A percentile compares a stretch with the other conserved stretches of the same genome.
These are phyloP conservation scores for Populus tomentosa DNA, from an alignment of 441 rosid species.

Conservation along the genomic window DNA sequence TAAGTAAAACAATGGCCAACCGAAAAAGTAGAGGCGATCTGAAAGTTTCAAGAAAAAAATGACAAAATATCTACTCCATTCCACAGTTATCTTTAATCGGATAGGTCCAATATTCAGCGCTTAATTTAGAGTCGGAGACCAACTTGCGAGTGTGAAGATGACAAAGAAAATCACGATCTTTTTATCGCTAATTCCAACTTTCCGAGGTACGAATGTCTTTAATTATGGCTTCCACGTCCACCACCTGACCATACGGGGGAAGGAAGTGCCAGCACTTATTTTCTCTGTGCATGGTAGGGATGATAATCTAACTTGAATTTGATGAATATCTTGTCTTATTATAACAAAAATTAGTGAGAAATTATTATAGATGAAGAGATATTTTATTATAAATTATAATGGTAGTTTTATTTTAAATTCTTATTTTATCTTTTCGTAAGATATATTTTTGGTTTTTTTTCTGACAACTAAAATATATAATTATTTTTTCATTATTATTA, in stretches of 20 bases:
- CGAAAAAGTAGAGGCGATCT: neutral
- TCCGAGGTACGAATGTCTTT: neutral
- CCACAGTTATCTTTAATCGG: neutral
- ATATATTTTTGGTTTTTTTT: too few species aligned
- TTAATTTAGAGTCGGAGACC: neutral
- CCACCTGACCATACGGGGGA: neutral
- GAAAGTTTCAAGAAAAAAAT: neutral
- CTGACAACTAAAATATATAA: too few species aligned
- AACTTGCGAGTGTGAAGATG: neutral
- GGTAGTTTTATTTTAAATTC: too few species aligned
- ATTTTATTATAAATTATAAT: too few species aligned
- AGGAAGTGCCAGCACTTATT: too few species aligned
- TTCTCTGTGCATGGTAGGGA: too few species aligned
- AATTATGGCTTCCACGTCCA: neutral
- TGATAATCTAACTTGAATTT: too few species aligned
- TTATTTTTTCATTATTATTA: fast-evolving
- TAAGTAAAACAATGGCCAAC: neutral
- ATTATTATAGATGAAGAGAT: too few species aligned
- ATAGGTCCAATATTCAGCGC: too few species aligned
- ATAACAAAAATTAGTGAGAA: fast-evolving
- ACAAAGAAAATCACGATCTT: neutral
- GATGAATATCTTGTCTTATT: too few species aligned
- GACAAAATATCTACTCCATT: too few species aligned
- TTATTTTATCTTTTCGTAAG: too few species aligned
- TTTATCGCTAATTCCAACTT: neutral